phyloP scores from a whole-genome alignment of 2,329 filamentous ascomycete genomes.

The Ophiostoma australiae region DNA sequence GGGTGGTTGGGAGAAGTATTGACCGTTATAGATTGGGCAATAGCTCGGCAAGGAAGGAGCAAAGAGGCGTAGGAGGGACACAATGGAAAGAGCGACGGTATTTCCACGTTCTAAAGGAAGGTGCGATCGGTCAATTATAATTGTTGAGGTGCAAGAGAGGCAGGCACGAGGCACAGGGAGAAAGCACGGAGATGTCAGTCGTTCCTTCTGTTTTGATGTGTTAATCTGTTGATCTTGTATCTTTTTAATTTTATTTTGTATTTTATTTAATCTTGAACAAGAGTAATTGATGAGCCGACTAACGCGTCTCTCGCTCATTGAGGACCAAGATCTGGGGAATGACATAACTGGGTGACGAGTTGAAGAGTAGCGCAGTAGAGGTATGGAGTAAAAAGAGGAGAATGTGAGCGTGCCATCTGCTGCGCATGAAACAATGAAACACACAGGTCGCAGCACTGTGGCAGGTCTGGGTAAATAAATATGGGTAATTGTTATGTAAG shows the following conservation, averaged over 20 bases:
- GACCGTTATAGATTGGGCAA: background rate
- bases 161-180: background rate
- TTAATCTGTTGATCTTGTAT: background rate
- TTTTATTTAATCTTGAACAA: background rate
- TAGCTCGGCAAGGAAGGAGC: background rate
- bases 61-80: background rate
- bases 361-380: background rate
- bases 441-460: background rate
- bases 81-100: background rate
- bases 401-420: background rate
- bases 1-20: background rate
- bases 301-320: constrained; percentile 1
- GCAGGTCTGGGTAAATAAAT: background rate
- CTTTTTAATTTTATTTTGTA: background rate
- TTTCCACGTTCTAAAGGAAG: background rate
- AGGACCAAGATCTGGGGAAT: constrained; percentile 13
- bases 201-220: background rate
- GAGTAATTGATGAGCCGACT: background rate
- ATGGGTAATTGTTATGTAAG: background rate
- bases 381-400: background rate
- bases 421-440: background rate
- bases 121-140: background rate
- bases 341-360: constrained; percentile 12
- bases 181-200: background rate
- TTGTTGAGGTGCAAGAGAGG: background rate